phyloP scores from a whole-genome alignment of 805 yeast species.

The Kodamaea kakaduensis region DNA sequence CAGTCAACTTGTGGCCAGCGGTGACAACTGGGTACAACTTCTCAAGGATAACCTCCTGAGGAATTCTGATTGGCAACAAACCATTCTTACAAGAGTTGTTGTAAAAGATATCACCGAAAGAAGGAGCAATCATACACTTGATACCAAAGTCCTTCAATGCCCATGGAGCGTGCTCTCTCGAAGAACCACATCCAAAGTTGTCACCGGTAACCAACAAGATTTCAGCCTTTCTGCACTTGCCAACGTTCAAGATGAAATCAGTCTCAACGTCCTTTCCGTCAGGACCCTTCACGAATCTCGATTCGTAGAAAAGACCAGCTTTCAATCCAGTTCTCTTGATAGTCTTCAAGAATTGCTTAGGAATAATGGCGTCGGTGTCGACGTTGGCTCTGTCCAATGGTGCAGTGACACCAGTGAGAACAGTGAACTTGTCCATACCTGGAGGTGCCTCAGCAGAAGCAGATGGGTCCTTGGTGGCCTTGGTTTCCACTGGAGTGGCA shows the following conservation, averaged over 20 bases:
- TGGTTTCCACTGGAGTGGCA: slow-evolving; percentile 39
- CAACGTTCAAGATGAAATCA: slow-evolving; percentile 86
- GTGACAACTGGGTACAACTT: slow-evolving; percentile 80
- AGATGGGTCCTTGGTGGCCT: slow-evolving; percentile 13
- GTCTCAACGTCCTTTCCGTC: slow-evolving; percentile 74
- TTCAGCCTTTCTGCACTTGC: slow-evolving; percentile 75
- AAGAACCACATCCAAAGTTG: slow-evolving; percentile 98
- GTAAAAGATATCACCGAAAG: slow-evolving; percentile 97
- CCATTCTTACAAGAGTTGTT: slow-evolving; percentile 97
- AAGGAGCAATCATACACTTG: slow-evolving; percentile 92
- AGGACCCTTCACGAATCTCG: slow-evolving; percentile 62
- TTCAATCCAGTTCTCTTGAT: slow-evolving; percentile 94
- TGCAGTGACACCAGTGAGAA: slow-evolving; percentile 83
- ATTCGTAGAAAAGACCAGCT: slow-evolving; percentile 86
- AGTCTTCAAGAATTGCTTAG: slow-evolving; percentile 96
- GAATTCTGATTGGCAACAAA: slow-evolving; percentile 86
- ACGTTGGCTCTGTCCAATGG: slow-evolving; percentile 93
- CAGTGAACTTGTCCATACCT: slow-evolving; percentile 72
- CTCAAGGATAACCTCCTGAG: slow-evolving; percentile 64
- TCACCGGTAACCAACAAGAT: slow-evolving; percentile 91
- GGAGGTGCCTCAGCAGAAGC: slow-evolving; percentile 24
- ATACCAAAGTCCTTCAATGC: slow-evolving; percentile 97
- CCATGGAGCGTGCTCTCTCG: slow-evolving; percentile 99
- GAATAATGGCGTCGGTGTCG: slow-evolving; percentile 98
- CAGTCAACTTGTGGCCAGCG: slow-evolving; percentile 63